phyloP scores from a whole-genome alignment of 805 yeast species.

The Yarrowia sp. region DNA sequence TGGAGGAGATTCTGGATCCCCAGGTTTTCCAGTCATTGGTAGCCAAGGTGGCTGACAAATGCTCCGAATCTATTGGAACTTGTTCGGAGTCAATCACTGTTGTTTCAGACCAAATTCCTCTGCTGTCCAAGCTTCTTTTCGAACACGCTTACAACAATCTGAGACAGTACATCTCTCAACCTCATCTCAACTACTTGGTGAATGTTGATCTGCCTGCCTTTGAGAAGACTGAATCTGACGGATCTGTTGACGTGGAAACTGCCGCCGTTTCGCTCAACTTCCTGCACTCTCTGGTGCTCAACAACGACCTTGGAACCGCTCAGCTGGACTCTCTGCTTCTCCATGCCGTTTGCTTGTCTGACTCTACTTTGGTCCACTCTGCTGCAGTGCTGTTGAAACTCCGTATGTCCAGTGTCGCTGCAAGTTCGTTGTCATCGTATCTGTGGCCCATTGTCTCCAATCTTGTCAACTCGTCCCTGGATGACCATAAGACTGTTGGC shows the following conservation, averaged over 20 bases:
- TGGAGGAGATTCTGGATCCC: neutral
- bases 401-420: neutral
- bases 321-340: slow-evolving; percentile 6
- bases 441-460: slow-evolving; percentile 15
- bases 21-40: neutral
- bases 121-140: neutral
- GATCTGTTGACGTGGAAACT: neutral
- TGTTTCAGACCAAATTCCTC: neutral
- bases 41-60: neutral
- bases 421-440: neutral
- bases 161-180: neutral
- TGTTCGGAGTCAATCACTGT: neutral
- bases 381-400: neutral
- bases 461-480: neutral
- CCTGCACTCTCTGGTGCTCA: neutral
- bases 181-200: slow-evolving; percentile 12
- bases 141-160: neutral
- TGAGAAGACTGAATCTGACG: neutral
- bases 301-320: neutral
- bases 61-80: neutral
- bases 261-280: neutral
- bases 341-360: neutral
- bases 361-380: neutral
- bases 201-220: neutral
- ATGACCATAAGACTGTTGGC: slow-evolving; percentile 25